phyloP scores from a whole-genome alignment of 1,284 basidiomycete genomes.

The Trichosporon ovoides region DNA sequence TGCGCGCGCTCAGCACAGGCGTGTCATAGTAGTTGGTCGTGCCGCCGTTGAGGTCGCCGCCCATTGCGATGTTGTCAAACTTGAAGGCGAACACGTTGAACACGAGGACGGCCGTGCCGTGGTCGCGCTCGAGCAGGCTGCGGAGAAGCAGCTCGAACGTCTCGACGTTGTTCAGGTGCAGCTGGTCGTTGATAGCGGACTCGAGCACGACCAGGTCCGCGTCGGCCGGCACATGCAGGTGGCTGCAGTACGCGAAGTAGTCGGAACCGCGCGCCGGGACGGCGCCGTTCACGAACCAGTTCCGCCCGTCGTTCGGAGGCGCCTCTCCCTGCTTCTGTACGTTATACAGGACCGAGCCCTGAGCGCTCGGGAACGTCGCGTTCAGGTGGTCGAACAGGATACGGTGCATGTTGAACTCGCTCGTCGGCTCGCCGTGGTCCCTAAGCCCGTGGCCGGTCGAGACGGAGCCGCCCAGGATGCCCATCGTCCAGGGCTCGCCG shows the following conservation, averaged over 20 bases:
- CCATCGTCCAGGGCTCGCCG: slow-evolving; percentile 27
- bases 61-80: slow-evolving; percentile 31
- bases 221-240: slow-evolving; percentile 30
- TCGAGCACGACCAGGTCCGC: slow-evolving; percentile 33
- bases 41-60: slow-evolving; percentile 39
- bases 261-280: slow-evolving; percentile 23
- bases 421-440: slow-evolving; percentile 6
- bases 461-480: slow-evolving; percentile 31
- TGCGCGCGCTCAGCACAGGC: slow-evolving; percentile 36
- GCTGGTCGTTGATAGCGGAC: slow-evolving; percentile 37
- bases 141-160: slow-evolving; percentile 18
- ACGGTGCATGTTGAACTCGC: slow-evolving; percentile 33
- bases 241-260: slow-evolving; percentile 33
- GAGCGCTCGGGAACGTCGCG: slow-evolving; percentile 27
- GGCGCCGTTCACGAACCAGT: slow-evolving; percentile 33
- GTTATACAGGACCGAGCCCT: neutral
- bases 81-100: slow-evolving; percentile 36
- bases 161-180: neutral
- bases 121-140: slow-evolving; percentile 1
- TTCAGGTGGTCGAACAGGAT: slow-evolving; percentile 41
- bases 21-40: slow-evolving; percentile 41
- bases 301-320: slow-evolving; percentile 8
- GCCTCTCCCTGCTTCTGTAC: neutral
- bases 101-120: slow-evolving; percentile 9
- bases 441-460: slow-evolving; percentile 34